These are phyloP conservation scores for Lepidium africanum DNA, from an alignment of 345 rosid species.

Conservation along the genomic window DNA sequence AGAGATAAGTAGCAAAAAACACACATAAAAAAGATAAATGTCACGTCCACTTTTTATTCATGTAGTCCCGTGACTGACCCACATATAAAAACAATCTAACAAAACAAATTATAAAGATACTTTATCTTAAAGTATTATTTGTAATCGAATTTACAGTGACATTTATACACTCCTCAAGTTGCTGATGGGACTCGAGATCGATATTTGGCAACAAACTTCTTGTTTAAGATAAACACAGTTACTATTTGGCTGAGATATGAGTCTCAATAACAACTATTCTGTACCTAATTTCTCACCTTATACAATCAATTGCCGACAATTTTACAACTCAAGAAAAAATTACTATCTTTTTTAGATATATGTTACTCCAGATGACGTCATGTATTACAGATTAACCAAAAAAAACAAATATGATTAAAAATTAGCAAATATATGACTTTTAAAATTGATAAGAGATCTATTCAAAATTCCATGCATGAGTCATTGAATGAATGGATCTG, in stretches of 20 bases:
- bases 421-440: too few relatives aligned
- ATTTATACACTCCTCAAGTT: not conserved
- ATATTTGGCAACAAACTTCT: not conserved
- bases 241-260: too few relatives aligned
- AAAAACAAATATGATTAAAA: too few relatives aligned
- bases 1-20: not conserved
- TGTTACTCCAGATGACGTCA: too few relatives aligned
- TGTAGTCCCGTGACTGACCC: conserved; percentile 24
- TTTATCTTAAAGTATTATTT: not conserved
- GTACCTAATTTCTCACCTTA: not conserved
- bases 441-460: not conserved
- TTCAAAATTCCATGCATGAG: not conserved
- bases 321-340: not conserved
- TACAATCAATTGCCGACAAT: not conserved
- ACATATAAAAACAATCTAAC: not conserved
- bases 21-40: conserved; percentile 5
- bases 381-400: too few relatives aligned
- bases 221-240: not conserved
- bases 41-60: conserved; percentile 17
- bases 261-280: not conserved
- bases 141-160: conserved; percentile 4
- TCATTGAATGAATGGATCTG: not conserved
- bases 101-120: conserved; percentile 12
- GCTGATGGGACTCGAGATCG: not conserved
- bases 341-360: not conserved